Base-by-base conservation (phyloP, 768 basidiomycete species). In the Grammothele lineata region DNA sequence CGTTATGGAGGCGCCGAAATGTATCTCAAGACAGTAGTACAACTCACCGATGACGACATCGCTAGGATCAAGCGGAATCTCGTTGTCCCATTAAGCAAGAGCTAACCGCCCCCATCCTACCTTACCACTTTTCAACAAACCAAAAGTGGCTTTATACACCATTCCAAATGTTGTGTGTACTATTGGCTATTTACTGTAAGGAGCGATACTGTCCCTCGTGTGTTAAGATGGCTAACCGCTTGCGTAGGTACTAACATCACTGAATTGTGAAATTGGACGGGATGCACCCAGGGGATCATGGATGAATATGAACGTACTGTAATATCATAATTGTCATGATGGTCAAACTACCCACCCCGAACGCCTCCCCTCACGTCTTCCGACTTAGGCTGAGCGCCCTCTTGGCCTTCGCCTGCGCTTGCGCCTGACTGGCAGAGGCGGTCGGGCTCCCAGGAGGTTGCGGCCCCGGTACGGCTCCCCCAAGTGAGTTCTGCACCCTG, bases 1-100 rank as follows among this genome's bases (percentile, higher is more conserved):
- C 76, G 76, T 49, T 91, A 88, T 54, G 80, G 80, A 1, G 86
- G 87, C 19, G 81, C 74, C 1, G 80, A 86, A 55, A 70, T 60
- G 41, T 92, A 91, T 54, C 58, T 79, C 8, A 77, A 73, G 64
- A 61, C 69, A 10, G 76, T 75, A 55, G 66, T 77, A n/a, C 72
- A 70, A 10, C 71, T 91, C 40, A 72, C 74, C 4, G 77, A 83
- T 48, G 77, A 76, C 14, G 89, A 91, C 51, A 72, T 89, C 54
- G 57, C 58, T 17, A 71, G 57, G 15, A 81, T 91, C 45, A 77
- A 75, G 49, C 69, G 65, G 23, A 83, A 86, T 57, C 64, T 90
- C 33, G 42, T 59, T 2, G 43, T 52, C 7, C 52, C 57, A 9
- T 18, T 34, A 37, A 32, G 40, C 30, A 19, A 36, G 17, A 51